phyloP scores from a whole-genome alignment of 2,329 filamentous ascomycete genomes.

The Monosporascus ibericus region DNA sequence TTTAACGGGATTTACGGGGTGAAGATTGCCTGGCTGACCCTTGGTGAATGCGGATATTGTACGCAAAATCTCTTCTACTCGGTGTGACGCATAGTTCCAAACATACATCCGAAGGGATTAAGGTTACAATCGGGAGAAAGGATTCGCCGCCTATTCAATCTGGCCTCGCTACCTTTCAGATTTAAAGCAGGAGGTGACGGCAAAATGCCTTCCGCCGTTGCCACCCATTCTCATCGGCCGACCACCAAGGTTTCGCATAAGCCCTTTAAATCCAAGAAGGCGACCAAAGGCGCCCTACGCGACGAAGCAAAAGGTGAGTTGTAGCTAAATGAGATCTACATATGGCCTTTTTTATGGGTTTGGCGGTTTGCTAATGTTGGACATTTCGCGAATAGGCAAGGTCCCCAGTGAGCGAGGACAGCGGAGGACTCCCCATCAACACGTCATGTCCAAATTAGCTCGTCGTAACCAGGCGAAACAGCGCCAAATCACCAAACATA shows the following conservation, averaged over 20 bases:
- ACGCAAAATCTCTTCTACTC: too few relatives aligned
- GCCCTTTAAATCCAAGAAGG: conserved; percentile 85
- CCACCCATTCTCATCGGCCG: conserved; percentile 79
- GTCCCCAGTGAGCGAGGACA: conserved; percentile 65
- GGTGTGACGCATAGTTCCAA: too few relatives aligned
- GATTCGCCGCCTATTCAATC: conserved; percentile 29
- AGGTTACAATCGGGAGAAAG: too few relatives aligned
- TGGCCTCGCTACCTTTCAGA: conserved; percentile 73
- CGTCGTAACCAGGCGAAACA: conserved; percentile 93
- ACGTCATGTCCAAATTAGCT: conserved; percentile 96
- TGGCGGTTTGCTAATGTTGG: too few relatives aligned
- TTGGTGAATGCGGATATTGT: too few relatives aligned
- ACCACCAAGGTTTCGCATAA: conserved; percentile 89
- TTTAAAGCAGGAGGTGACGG: conserved; percentile 75
- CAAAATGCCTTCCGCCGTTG: conserved; percentile 67
- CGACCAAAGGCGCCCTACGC: conserved; percentile 81
- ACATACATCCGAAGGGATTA: background rate
- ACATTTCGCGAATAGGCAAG: conserved; percentile 59
- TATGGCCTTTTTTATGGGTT: too few relatives aligned
- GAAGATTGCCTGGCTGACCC: too few relatives aligned
- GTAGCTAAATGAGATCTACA: background rate
- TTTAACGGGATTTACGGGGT: background rate
- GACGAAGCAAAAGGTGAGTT: conserved; percentile 72
- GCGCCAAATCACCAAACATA: conserved; percentile 74
- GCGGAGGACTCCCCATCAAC: conserved; percentile 87